Percentiles rank a stretch among this genome's conserved stretches.
These are phyloP conservation scores for Monilinia polystroma DNA, from an alignment of 2,329 filamentous ascomycete genomes.

Conservation along the genomic window DNA sequence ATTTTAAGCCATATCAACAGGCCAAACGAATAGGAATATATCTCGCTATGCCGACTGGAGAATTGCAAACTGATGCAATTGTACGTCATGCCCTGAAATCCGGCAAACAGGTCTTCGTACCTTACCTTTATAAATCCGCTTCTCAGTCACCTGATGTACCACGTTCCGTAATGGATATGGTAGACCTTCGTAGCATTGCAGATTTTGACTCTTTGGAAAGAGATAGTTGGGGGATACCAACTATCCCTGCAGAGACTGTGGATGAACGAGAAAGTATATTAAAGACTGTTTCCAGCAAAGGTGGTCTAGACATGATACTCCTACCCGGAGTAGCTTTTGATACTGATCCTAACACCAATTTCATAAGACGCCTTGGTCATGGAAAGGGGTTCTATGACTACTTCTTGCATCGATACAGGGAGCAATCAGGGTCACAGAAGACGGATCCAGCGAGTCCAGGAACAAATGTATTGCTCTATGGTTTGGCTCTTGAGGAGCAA, in stretches of 20 bases:
- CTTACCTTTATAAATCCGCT: constrained; percentile 71
- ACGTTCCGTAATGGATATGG: constrained; percentile 92
- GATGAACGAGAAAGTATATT: constrained; percentile 69
- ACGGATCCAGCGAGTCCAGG: constrained; percentile 51
- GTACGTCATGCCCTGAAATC: constrained; percentile 73
- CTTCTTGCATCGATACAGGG: constrained; percentile 74
- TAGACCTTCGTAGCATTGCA: constrained; percentile 67
- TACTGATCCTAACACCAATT: constrained; percentile 49
- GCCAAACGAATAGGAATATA: constrained; percentile 81
- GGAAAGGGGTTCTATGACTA: constrained; percentile 97
- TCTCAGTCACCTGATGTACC: constrained; percentile 40
- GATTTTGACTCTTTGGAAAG: constrained; percentile 76
- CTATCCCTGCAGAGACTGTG: constrained; percentile 66
- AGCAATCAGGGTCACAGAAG: constrained; percentile 39
- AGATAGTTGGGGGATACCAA: constrained; percentile 96
- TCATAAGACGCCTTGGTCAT: constrained; percentile 78
- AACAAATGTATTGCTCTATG: constrained; percentile 63
- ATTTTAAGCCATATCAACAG: constrained; percentile 70
- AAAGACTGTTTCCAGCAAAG: constrained; percentile 50
- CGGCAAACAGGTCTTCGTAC: constrained; percentile 87
- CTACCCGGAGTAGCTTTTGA: constrained; percentile 95
- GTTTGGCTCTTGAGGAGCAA: constrained; percentile 83
- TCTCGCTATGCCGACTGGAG: constrained; percentile 85
- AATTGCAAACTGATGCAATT: constrained; percentile 80
- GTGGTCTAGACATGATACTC: constrained; percentile 77